Base-by-base conservation (phyloP, 169 alveolate genomes). In the Fabrea salina region DNA sequence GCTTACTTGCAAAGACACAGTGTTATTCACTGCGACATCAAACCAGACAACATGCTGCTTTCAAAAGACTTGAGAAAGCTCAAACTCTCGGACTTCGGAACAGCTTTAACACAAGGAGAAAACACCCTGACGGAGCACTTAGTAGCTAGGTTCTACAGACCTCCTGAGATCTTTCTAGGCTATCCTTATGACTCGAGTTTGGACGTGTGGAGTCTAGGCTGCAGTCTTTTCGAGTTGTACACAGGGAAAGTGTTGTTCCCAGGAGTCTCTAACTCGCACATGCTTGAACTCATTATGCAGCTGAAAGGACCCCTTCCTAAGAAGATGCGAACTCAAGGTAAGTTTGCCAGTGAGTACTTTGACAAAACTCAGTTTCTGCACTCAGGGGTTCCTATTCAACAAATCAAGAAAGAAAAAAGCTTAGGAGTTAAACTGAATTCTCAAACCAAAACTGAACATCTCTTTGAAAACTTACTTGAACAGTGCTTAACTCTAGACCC, bases 131-230 rank as follows among this genome's bases (percentile, higher is more conserved):
- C 98, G 8, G 96, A 98, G 51, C 94, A 97, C 82, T 87, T 98
- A 47, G 99, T 94, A 51, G 93, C 98, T 82, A 70, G 99, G 39
- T 98, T 89, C 85, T 98, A 98, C 87, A 94, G 99, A 68, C 99
- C 99, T 0, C 99, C 99, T 6, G 99, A 98, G 88, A 96, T 98
- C 54, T 94, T 97, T 51, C 84, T 97, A 30, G 99, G 99, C 0
- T 85, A 77, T 64, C 89, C 91, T 37, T 96, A 94, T 82, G 98
- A 95, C 76, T 82, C 87, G 61, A 87, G 91, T 39, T 93, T 98
- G 53, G 99, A 98, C 79, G 92, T 97, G 35, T 98, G 99, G 99
- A 91, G 98, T 43, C 96, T 98, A 27, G 99, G 97, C 13, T 92
- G 97, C 19, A 97, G 99, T 1, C 87, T 98, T 19, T 97, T 90